Percentiles rank a stretch among this genome's conserved stretches.
phyloP scores from a whole-genome alignment of 177 flowering plant genomes.

The Tripterygium wilfordii region DNA sequence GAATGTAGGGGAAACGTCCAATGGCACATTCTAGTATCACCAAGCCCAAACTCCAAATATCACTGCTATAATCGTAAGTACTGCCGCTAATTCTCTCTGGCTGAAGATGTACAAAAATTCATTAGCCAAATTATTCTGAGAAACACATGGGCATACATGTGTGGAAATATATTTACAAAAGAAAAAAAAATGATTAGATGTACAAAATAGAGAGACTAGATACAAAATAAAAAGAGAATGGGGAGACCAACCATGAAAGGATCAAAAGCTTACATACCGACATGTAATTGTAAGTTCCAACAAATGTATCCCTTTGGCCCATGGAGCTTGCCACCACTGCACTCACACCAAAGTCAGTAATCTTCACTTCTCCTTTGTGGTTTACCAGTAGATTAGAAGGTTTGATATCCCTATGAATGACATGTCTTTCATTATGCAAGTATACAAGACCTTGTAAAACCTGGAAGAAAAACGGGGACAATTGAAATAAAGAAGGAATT shows the following conservation, averaged over 20 bases:
- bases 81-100: conserved; percentile 94
- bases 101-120: conserved; percentile 27
- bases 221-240: background rate
- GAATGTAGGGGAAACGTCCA: conserved; percentile 81
- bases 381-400: conserved; percentile 94
- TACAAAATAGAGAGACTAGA: too few relatives aligned
- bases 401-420: conserved; percentile 94
- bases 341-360: conserved; percentile 98
- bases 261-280: conserved; percentile 53
- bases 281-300: conserved; percentile 98
- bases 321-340: conserved; percentile 85
- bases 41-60: conserved; percentile 97
- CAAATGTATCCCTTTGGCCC: conserved; percentile 96
- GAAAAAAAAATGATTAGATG: background rate
- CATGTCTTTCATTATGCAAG: conserved; percentile 88
- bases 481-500: too few relatives aligned
- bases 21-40: conserved; percentile 95
- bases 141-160: too few relatives aligned
- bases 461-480: conserved; percentile 36
- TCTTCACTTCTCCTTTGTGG: conserved; percentile 95
- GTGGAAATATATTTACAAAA: conserved; percentile 1
- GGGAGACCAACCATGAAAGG: background rate
- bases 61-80: conserved; percentile 82
- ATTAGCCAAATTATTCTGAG: too few relatives aligned
- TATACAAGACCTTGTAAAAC: conserved; percentile 87